phyloP scores from a whole-genome alignment of 2,329 filamentous ascomycete species.

The Drechslerella stenobrocha region DNA sequence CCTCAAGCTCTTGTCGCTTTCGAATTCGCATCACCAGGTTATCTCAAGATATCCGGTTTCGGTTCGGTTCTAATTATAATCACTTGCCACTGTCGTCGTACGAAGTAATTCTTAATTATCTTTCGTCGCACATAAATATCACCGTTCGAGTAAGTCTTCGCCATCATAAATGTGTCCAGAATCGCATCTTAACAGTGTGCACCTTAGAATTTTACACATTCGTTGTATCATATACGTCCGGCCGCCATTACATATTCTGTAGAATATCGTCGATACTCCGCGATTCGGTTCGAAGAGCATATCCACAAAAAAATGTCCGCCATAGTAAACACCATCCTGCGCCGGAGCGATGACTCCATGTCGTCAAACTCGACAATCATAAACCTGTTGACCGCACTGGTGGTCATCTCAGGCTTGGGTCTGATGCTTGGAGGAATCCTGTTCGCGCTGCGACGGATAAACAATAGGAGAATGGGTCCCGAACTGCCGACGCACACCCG shows the following conservation, averaged over 20 bases:
- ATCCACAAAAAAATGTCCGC: slow-evolving; percentile 35
- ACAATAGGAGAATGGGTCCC: slow-evolving; percentile 58
- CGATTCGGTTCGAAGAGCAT: slow-evolving; percentile 51
- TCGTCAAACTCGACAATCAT: slow-evolving; percentile 65
- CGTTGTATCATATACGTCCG: slow-evolving; percentile 23
- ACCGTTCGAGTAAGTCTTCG: slow-evolving; percentile 38
- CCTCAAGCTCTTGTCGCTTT: slow-evolving; percentile 7
- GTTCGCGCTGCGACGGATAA: slow-evolving; percentile 71
- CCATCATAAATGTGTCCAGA: slow-evolving; percentile 2
- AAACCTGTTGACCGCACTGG: slow-evolving; percentile 75
- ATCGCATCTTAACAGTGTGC: slow-evolving; percentile 12
- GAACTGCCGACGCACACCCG: slow-evolving; percentile 41
- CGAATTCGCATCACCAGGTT: neutral
- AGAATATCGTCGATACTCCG: slow-evolving; percentile 50
- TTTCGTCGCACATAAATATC: slow-evolving; percentile 37
- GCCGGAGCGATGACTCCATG: slow-evolving; percentile 57
- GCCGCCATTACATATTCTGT: slow-evolving; percentile 34
- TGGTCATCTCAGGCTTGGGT: slow-evolving; percentile 75
- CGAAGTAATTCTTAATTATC: slow-evolving; percentile 41
- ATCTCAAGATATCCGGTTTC: slow-evolving; percentile 5
- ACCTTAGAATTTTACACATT: slow-evolving; percentile 7
- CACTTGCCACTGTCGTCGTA: slow-evolving; percentile 20
- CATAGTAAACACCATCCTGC: slow-evolving; percentile 46
- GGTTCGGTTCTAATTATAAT: slow-evolving; percentile 44
- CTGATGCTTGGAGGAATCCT: slow-evolving; percentile 70